Base-by-base conservation (phyloP, 768 basidiomycete genomes). In the Lentinus tigrinus region DNA sequence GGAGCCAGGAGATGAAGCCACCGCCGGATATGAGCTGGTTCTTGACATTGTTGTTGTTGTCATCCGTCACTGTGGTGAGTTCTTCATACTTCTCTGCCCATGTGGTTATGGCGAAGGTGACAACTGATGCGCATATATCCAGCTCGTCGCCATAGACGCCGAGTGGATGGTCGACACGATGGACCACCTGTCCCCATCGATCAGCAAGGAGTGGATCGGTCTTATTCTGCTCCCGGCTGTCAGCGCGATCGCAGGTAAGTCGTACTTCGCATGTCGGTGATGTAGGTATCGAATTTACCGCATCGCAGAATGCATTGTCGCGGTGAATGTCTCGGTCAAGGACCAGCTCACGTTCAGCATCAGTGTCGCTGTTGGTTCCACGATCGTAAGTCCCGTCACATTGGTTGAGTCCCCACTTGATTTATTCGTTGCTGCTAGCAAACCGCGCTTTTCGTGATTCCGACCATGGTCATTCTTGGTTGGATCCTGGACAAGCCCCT, bases 191-290 rank as follows among this genome's bases (percentile, higher is more conserved):
- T 87, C 88, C 1, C 73, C 67, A 19, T 77, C 57, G 11, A 83
- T 98, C 60, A 88, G 84, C 67, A 90, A 91, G 62, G 89, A 94
- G 70, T 98, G 93, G 87, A 80, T 95, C 56, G 94, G 87, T 16
- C 75, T 98, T 36, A 93, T 98, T 64, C 69, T 98, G 14, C 80
- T 98, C 10, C 95, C 95, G 3, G 86, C 88, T 17, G 88, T 95
- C 39, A 88, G 85, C 34, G 88, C 88, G 14, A 77, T 93, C 34
- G 88, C 91, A 67, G 90, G 90, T 88, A 46, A 42, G 73, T 56
- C n/a, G 19, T 16, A 27, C 5, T 4, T 24, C 13, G 56, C 52
- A 24, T 52, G 13, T 14, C 37, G 21, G 51, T 56, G 4, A 2
- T 21, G 27, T 16, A 3, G 42, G 50, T 24, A 1, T 31, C 34